Evolutionary conservation across 192 early-diverging fungal genomes (phyloP), one percentile per base, ranked within the genome.

Genomic region (Coemansia nantahalensis): DNA sequence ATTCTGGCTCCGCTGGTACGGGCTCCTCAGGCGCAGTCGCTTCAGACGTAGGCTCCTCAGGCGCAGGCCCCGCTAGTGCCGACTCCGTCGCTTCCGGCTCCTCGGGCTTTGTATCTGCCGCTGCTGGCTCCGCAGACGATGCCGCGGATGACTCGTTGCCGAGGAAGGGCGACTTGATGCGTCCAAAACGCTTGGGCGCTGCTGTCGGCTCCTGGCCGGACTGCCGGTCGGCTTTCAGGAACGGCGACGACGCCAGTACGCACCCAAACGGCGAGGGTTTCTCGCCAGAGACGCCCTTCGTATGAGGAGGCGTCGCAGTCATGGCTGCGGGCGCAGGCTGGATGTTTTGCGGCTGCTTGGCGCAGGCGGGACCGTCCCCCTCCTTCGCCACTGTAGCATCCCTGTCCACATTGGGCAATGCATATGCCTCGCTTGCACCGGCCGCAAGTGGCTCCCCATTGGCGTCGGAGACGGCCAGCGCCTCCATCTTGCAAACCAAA

Each of bases 151-250:
- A 39, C 17, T 55, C 56, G 22, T 44, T 48, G 9, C 50, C 51
- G 11, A 77, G 46, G 49, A 77, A 77, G 11, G 73, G 73, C 16
- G 73, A 77, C 45, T 65, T 68, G 19, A 77, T 54, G 19, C 66
- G 66, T 0, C 66, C 66, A 38, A 69, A 44, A 12, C 38, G 46
- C 58, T 68, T 68, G 30, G 59, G 8, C 4, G 51, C 19, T 11
- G 46, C 23, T 10, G 41, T 30, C 4, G 55, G 28, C 8, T 54
- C 61, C 9, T 52, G 56, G 30, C 55, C 12, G 19, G 58, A 36
- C 36, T 58, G 54, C 5, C 73, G 60, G 45, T 77, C 73, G 0
- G 73, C 73, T 51, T 69, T 48, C 16, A 77, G 37, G 61, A 77
- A 77, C 12, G 73, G 73, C 22, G 73, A 77, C 12, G 60, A 60